Evolutionary conservation across 2,329 filamentous ascomycete species (phyloP).

Genomic region (Exserohilum rostratum): DNA sequence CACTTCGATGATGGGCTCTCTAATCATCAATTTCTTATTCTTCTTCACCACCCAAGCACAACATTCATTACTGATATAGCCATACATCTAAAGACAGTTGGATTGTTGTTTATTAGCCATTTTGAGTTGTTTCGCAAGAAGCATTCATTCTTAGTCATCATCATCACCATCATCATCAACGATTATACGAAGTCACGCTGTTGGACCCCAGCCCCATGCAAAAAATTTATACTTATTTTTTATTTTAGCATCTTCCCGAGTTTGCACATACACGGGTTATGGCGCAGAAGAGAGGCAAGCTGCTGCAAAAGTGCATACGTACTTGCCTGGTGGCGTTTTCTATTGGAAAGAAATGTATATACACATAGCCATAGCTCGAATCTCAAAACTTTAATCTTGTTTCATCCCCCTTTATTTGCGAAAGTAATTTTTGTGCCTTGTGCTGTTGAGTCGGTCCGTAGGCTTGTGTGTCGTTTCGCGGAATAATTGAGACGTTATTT

Average conservation of each 20-base stretch:
- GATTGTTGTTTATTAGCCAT: neutral
- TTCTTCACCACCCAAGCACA: neutral
- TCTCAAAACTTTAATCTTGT: no score
- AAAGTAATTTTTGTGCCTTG: no score
- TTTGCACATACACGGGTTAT: neutral
- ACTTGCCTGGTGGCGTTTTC: no score
- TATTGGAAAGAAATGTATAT: no score
- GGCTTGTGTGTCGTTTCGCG: no score
- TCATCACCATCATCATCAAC: neutral
- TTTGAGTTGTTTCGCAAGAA: neutral
- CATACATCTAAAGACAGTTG: neutral
- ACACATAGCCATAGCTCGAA: no score
- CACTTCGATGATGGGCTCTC: conserved; percentile 14
- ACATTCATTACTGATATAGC: neutral
- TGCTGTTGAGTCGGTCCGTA: no score
- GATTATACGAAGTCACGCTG: neutral
- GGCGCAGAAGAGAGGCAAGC: no score
- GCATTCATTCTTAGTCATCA: neutral
- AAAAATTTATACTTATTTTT: neutral
- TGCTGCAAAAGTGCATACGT: no score
- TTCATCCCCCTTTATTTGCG: no score
- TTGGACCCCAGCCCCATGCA: neutral
- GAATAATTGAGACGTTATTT: no score
- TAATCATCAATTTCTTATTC: neutral
- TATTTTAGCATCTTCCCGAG: neutral